A percentile compares a stretch with the other conserved stretches of the same genome.
These are phyloP conservation scores for Suillus cothurnatus DNA, from an alignment of 768 basidiomycete species.

Conservation along the genomic window DNA sequence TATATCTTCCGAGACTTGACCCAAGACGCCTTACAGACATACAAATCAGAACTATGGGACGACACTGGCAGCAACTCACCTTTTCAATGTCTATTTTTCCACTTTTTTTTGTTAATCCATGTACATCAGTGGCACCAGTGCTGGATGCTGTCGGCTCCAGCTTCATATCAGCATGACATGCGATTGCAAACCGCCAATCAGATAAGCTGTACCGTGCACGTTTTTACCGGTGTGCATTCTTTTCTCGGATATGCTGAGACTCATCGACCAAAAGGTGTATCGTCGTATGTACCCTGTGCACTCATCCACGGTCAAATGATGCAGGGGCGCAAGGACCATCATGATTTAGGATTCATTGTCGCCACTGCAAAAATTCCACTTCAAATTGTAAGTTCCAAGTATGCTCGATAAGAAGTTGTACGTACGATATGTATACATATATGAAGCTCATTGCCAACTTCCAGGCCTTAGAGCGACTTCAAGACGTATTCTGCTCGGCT, in stretches of 20 bases:
- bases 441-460: not conserved
- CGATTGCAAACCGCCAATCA: not conserved
- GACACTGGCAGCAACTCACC: not conserved
- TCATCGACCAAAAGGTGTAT: not conserved
- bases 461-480: not conserved
- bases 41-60: not conserved
- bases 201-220: not conserved
- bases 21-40: too few species aligned
- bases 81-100: not conserved
- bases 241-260: not conserved
- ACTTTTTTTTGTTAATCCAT: not conserved
- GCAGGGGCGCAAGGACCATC: not conserved
- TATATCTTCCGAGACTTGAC: not conserved
- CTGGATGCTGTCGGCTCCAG: not conserved
- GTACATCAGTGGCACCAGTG: not conserved
- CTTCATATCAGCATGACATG: not conserved
- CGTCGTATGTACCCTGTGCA: not conserved
- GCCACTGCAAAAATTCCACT: not conserved
- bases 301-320: not conserved
- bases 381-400: not conserved
- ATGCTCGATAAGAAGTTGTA: not conserved
- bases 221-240: not conserved
- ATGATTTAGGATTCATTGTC: not conserved
- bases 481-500: not conserved
- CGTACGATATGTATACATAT: not conserved